Evolutionary conservation across 768 basidiomycete genomes (phyloP).

Genomic region (Hericium alpestre): DNA sequence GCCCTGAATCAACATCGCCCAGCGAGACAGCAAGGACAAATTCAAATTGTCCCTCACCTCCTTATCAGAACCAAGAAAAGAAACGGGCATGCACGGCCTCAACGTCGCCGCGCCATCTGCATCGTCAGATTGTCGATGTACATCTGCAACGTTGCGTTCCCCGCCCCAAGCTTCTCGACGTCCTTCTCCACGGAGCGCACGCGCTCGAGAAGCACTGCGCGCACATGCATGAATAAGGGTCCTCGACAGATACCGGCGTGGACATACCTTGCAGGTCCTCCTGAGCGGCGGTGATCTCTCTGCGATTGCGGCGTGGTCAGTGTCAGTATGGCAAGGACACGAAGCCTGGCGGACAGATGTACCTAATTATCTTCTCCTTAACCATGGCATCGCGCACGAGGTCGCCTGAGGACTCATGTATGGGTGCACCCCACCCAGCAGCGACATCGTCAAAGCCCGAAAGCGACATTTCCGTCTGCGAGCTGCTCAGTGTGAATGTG

Average conservation of each 20-base stretch:
- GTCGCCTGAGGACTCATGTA: constrained; percentile 38
- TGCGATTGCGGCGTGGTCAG: constrained; percentile 18
- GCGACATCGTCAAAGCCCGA: constrained; percentile 10
- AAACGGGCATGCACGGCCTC: constrained; percentile 10
- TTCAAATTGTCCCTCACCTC: no score
- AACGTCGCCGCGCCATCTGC: constrained; percentile 76
- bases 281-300: constrained; percentile 68
- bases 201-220: constrained; percentile 52
- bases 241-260: background rate
- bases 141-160: constrained; percentile 76
- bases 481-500: background rate
- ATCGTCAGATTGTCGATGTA: constrained; percentile 84
- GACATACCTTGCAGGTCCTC: constrained; percentile 64
- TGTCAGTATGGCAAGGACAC: background rate
- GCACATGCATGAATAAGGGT: background rate
- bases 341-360: constrained; percentile 16
- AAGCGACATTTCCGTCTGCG: background rate
- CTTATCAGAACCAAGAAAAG: no score
- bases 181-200: constrained; percentile 65
- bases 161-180: constrained; percentile 69
- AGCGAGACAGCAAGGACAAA: no score
- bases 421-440: constrained; percentile 11
- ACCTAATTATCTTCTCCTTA: constrained; percentile 77
- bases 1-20: no score
- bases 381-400: constrained; percentile 64